Evolutionary conservation across 306 rosid genomes (phyloP), one percentile per base, ranked within the genome.

Genomic region (Cicer yamashitae): DNA sequence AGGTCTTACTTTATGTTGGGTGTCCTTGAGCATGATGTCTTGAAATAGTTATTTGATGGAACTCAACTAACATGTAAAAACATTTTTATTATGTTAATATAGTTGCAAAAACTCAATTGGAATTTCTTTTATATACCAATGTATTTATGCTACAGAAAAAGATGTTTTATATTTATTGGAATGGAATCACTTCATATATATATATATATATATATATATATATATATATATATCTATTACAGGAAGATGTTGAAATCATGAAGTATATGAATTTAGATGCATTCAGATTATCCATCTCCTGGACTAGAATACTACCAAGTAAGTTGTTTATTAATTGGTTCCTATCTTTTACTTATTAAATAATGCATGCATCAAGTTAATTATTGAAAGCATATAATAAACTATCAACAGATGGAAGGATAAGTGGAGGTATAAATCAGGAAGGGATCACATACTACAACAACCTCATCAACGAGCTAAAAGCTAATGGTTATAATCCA

Each of bases 241-340:
- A 82, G 97, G 90, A 92, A 82, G 96, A 92, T 63, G 86, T 89
- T 71, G 78, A 34, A 18, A 85, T 89, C 20, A 82, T 87, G 87
- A 89, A 89, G 63, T 2, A 82, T 3, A 82, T 89, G 82, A 79
- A 79, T 20, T 66, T 79, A 58, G 91, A 89, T 77, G 91, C 91
- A 5, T 88, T 84, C 25, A 79, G 96, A 58, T 82, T 92, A 65
- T 92, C 97, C 45, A 82, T 92, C 34, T 79, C 97, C 0, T 92
- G 97, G 96, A 44, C 97, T 1, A 81, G 93, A 86, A 40, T 89
- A 38, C 76, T 89, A 5, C 89, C 97, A 65, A 83, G 96, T 89
- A 75, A 78, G 88, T 57, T 20, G 41, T n/a, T 38, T 7, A 6
- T 14, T 30, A 0, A 2, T 8, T 5, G 3, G 1, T 37, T 56